A percentile compares a stretch with the other conserved stretches of the same genome.
Evolutionary conservation across 352 stramenopile genomes (phyloP).

Genomic region (Halophytophthora polymorphica): DNA sequence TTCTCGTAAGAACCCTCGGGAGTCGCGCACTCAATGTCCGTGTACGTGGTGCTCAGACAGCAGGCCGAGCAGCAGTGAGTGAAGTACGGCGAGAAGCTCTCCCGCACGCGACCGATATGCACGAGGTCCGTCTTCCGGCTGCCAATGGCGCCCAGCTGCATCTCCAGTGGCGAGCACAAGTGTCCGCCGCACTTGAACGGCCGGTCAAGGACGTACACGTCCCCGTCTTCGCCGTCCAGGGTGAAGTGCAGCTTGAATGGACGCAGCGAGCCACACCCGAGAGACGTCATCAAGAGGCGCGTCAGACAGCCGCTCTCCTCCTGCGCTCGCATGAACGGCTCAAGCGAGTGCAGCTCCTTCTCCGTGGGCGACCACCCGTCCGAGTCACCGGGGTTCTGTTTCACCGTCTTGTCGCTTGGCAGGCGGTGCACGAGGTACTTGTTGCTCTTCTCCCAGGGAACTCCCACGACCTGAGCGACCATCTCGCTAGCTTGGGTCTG

Average conservation of each 20-base stretch:
- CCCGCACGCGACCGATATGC: conserved; percentile 42
- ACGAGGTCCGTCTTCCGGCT: conserved; percentile 10
- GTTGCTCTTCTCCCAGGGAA: conserved; percentile 60
- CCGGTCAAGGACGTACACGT: conserved; percentile 49
- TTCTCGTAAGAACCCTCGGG: conserved; percentile 54
- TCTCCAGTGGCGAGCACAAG: conserved; percentile 43
- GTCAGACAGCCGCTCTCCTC: conserved; percentile 38
- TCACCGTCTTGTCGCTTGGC: conserved; percentile 46
- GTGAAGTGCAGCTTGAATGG: conserved; percentile 47
- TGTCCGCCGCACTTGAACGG: conserved; percentile 32
- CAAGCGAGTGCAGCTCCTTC: conserved; percentile 45
- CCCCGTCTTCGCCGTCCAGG: conserved; percentile 30
- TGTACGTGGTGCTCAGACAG: conserved; percentile 63
- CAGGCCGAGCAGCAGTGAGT: conserved; percentile 33
- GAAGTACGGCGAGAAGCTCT: conserved; percentile 58
- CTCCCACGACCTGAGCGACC: conserved; percentile 38
- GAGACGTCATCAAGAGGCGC: conserved; percentile 28
- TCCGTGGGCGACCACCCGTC: conserved; percentile 43
- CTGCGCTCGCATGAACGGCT: conserved; percentile 44
- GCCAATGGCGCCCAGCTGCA: conserved; percentile 30
- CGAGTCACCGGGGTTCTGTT: conserved; percentile 38
- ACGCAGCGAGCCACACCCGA: conserved; percentile 38
- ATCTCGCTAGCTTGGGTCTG: conserved; percentile 45
- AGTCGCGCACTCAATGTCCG: conserved; percentile 49
- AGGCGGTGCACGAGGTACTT: conserved; percentile 53